A percentile compares a stretch with the other conserved stretches of the same genome.
These are phyloP conservation scores for Oryza nivara DNA, from an alignment of 176 grass and related monocot species.

Conservation along the genomic window DNA sequence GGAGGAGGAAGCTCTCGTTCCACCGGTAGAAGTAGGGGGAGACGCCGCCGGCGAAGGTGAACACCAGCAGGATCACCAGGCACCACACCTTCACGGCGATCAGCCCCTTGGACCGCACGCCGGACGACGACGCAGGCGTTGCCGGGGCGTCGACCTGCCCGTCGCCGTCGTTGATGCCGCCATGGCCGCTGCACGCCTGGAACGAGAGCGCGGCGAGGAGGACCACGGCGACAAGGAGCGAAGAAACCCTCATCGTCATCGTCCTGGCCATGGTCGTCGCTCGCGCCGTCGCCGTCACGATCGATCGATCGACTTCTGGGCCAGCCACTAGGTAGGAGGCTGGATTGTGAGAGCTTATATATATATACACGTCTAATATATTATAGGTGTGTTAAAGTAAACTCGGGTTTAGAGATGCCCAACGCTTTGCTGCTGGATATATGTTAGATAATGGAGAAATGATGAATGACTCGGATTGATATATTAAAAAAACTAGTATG, in stretches of 20 bases:
- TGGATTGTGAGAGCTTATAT: too few species aligned
- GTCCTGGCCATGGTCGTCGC: neutral
- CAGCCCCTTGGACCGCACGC: conserved; percentile 39
- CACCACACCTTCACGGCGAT: conserved; percentile 80
- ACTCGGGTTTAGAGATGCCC: too few species aligned
- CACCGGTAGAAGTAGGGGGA: conserved; percentile 88
- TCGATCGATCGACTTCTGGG: neutral
- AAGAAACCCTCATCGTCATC: neutral
- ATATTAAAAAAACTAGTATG: too few species aligned
- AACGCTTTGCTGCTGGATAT: too few species aligned
- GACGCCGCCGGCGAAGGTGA: conserved; percentile 72
- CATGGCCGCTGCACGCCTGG: conserved; percentile 36
- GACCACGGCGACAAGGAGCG: conserved; percentile 21
- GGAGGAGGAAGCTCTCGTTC: conserved; percentile 79
- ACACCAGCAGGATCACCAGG: conserved; percentile 72
- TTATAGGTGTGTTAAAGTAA: too few species aligned
- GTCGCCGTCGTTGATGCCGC: conserved; percentile 31
- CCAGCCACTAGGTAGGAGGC: too few species aligned
- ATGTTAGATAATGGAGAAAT: too few species aligned
- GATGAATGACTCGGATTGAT: too few species aligned
- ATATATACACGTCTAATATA: too few species aligned
- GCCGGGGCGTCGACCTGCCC: neutral
- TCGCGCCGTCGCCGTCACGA: neutral
- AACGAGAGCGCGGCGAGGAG: conserved; percentile 29
- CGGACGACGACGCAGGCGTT: neutral